These are phyloP conservation scores for Barnettozyma salicaria DNA, from an alignment of 805 yeast genomes.

Conservation along the genomic window DNA sequence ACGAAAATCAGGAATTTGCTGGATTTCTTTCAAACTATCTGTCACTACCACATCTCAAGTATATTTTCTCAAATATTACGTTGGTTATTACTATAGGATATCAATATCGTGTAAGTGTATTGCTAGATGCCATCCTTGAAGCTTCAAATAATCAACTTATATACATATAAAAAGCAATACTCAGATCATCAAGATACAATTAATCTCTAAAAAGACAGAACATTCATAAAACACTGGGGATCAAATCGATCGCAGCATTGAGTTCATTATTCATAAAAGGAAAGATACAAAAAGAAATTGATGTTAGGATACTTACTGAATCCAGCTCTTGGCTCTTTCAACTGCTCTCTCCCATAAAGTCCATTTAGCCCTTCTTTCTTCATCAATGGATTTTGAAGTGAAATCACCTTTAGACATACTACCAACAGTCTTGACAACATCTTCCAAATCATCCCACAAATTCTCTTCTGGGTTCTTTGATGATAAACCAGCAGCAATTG, in stretches of 20 bases:
- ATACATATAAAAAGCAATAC: too few species aligned
- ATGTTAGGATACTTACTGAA: slow-evolving; percentile 29
- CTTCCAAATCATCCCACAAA: slow-evolving; percentile 72
- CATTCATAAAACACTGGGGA: not conserved
- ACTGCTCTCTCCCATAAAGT: slow-evolving; percentile 81
- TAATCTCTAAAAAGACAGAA: not conserved
- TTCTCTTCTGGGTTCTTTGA: slow-evolving; percentile 44
- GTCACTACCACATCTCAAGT: too few species aligned
- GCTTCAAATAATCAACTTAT: too few species aligned
- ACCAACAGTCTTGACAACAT: slow-evolving; percentile 43
- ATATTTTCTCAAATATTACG: too few species aligned
- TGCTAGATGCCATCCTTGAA: too few species aligned
- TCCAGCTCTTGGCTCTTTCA: slow-evolving; percentile 78
- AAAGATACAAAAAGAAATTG: not conserved
- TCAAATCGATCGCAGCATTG: too few species aligned
- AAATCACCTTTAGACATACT: slow-evolving; percentile 31
- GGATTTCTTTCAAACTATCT: too few species aligned
- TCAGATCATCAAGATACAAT: slow-evolving; percentile 2
- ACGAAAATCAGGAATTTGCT: too few species aligned
- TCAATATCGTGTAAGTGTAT: too few species aligned
- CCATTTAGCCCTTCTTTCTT: slow-evolving; percentile 60
- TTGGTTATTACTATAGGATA: too few species aligned
- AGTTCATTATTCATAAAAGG: slow-evolving; percentile 2
- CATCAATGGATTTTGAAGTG: slow-evolving; percentile 41
- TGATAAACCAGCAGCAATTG: slow-evolving; percentile 86